These are phyloP conservation scores for Panicum hallii DNA, from an alignment of 202 grass and related monocot species.

Conservation along the genomic window DNA sequence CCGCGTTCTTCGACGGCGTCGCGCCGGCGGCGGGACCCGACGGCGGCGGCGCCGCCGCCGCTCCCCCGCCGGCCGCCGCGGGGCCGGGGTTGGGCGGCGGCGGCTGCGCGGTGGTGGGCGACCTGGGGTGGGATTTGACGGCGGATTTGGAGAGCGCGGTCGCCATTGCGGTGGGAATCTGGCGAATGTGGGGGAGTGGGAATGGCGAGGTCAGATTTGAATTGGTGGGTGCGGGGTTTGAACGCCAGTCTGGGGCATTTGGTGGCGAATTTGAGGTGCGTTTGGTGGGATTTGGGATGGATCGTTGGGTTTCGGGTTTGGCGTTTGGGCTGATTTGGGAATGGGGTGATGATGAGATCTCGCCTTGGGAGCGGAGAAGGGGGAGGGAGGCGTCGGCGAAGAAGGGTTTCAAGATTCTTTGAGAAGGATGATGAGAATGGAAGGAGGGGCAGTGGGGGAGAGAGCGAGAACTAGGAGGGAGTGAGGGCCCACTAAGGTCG, in stretches of 20 bases:
- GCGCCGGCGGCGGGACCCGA: not conserved
- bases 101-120: conserved; percentile 43
- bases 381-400: not conserved
- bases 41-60: not conserved
- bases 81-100: conserved; percentile 21
- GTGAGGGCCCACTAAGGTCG: conserved; percentile 31
- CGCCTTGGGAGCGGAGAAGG: conserved; percentile 41
- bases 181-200: conserved; percentile 24
- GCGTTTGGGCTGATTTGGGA: conserved; percentile 48
- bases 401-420: conserved; percentile 46
- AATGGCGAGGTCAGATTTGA: conserved; percentile 60
- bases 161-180: conserved; percentile 50
- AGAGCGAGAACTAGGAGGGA: conserved; percentile 15
- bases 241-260: conserved; percentile 28
- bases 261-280: conserved; percentile 42
- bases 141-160: conserved; percentile 53
- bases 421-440: conserved; percentile 22
- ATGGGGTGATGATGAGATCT: conserved; percentile 53
- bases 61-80: not conserved
- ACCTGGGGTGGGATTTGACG: conserved; percentile 46
- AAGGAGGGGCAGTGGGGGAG: not conserved
- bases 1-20: conserved; percentile 69
- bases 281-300: conserved; percentile 46
- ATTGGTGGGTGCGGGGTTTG: conserved; percentile 50
- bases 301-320: conserved; percentile 30